Conservation (phyloP, 176 grass and related monocot species). For the Oryza brachyantha region DNA sequence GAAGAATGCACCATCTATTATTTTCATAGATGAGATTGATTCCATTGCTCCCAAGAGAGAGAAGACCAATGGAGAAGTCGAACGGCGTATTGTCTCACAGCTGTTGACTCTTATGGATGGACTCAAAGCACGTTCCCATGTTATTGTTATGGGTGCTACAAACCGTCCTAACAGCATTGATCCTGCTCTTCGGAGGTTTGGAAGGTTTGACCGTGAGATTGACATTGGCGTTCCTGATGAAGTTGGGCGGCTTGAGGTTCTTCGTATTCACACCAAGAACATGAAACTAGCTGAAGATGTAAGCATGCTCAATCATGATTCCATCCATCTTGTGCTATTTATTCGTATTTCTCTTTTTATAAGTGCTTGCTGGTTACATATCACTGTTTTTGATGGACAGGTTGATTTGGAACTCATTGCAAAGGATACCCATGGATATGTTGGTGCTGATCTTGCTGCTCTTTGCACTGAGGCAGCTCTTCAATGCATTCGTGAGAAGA, state of each 20-base stretch:
- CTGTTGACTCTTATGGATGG: slow-evolving; percentile 86
- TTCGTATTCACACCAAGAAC: slow-evolving; percentile 88
- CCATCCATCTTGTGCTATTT: not conserved
- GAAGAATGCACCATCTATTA: slow-evolving; percentile 87
- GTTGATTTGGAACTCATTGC: slow-evolving; percentile 78
- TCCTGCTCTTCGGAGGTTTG: slow-evolving; percentile 78
- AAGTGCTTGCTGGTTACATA: not conserved
- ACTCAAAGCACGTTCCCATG: slow-evolving; percentile 68
- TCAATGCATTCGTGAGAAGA: slow-evolving; percentile 87
- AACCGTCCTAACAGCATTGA: slow-evolving; percentile 85
- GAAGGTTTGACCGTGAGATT: slow-evolving; percentile 80
- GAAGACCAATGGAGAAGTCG: slow-evolving; percentile 84
- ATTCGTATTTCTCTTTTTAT: not conserved
- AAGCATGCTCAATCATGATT: slow-evolving; percentile 12
- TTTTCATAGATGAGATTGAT: slow-evolving; percentile 86
- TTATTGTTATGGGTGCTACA: slow-evolving; percentile 91
- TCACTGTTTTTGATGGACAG: slow-evolving; percentile 26
- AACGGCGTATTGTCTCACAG: slow-evolving; percentile 79
- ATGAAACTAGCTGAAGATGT: slow-evolving; percentile 89
- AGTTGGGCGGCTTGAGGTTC: slow-evolving; percentile 77
- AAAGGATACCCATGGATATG: slow-evolving; percentile 82
- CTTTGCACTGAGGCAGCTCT: slow-evolving; percentile 88
- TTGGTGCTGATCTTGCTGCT: slow-evolving; percentile 79
- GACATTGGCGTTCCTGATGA: slow-evolving; percentile 91
- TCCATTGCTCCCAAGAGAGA: slow-evolving; percentile 87